Evolutionary conservation across 768 basidiomycete species (phyloP).

Genomic region (Pulveroboletus sp.): DNA sequence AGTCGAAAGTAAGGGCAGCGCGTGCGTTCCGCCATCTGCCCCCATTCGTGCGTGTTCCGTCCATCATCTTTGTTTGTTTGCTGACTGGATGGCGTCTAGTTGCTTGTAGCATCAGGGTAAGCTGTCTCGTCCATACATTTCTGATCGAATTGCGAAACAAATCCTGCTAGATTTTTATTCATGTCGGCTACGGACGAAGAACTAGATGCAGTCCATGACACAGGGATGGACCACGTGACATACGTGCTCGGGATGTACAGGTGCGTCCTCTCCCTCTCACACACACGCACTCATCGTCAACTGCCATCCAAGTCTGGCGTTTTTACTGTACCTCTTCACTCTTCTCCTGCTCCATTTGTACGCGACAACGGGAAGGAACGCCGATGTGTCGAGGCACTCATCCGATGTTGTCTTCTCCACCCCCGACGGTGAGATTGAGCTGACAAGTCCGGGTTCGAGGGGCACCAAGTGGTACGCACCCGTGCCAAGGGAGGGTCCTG

Average conservation of each 20-base stretch:
- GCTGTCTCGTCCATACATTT: slow-evolving; percentile 7
- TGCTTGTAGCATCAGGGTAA: slow-evolving; percentile 73
- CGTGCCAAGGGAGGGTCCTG: slow-evolving; percentile 42
- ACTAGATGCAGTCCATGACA: slow-evolving; percentile 61
- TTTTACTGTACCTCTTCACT: slow-evolving; percentile 74
- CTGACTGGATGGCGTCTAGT: slow-evolving; percentile 34
- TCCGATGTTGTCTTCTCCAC: slow-evolving; percentile 20
- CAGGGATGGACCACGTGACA: slow-evolving; percentile 88
- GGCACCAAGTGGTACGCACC: slow-evolving; percentile 62
- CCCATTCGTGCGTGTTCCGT: slow-evolving; percentile 66
- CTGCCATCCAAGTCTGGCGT: slow-evolving; percentile 45
- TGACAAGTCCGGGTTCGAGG: slow-evolving; percentile 33
- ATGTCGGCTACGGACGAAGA: slow-evolving; percentile 96
- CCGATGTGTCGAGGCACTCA: slow-evolving; percentile 17
- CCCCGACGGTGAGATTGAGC: slow-evolving; percentile 40
- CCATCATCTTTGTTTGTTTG: not conserved
- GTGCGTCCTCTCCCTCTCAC: slow-evolving; percentile 33
- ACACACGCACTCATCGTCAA: slow-evolving; percentile 31
- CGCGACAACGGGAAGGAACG: slow-evolving; percentile 58
- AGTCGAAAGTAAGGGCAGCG: slow-evolving; percentile 36
- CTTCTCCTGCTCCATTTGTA: slow-evolving; percentile 71
- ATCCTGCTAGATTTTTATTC: slow-evolving; percentile 61
- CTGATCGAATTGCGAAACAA: not conserved
- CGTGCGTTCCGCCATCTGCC: slow-evolving; percentile 83
- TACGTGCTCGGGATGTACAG: slow-evolving; percentile 84